Conservation (phyloP, 176 grass and related monocot species). For the Carex pumila region DNA sequence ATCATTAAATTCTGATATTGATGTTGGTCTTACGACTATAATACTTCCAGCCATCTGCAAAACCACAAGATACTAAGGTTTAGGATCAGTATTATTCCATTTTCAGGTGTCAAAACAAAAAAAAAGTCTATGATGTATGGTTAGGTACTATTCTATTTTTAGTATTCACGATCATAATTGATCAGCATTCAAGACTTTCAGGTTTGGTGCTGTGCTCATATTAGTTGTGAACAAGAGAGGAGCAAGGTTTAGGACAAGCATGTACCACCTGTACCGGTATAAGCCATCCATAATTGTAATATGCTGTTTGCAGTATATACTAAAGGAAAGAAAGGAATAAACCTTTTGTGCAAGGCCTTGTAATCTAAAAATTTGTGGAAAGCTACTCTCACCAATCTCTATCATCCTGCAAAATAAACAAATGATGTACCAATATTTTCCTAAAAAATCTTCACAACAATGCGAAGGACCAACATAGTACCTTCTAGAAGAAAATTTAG, state of each 20-base stretch:
- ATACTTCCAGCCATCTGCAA: slow-evolving; percentile 93
- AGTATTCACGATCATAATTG: neutral
- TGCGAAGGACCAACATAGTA: slow-evolving; percentile 15
- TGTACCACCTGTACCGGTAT: neutral
- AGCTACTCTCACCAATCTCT: slow-evolving; percentile 79
- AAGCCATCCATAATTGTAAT: neutral
- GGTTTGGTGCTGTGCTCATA: neutral
- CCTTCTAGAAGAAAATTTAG: slow-evolving; percentile 90
- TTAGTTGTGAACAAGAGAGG: neutral
- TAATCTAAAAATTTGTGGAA: slow-evolving; percentile 86
- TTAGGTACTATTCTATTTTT: neutral
- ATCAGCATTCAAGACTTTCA: neutral
- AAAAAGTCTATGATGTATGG: neutral
- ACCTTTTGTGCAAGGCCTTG: slow-evolving; percentile 88
- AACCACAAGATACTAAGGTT: slow-evolving; percentile 1
- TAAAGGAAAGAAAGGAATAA: neutral
- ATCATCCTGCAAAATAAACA: slow-evolving; percentile 54
- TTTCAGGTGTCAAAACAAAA: slow-evolving; percentile 8
- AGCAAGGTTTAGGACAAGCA: neutral
- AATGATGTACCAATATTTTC: neutral
- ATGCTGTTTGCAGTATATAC: neutral
- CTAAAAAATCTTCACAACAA: neutral
- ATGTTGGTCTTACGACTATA: slow-evolving; percentile 60
- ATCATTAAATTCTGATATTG: slow-evolving; percentile 75
- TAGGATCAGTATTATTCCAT: neutral